Conservation (phyloP, 1,139 yeast genomes). For the Debaryomyces sp. region DNA sequence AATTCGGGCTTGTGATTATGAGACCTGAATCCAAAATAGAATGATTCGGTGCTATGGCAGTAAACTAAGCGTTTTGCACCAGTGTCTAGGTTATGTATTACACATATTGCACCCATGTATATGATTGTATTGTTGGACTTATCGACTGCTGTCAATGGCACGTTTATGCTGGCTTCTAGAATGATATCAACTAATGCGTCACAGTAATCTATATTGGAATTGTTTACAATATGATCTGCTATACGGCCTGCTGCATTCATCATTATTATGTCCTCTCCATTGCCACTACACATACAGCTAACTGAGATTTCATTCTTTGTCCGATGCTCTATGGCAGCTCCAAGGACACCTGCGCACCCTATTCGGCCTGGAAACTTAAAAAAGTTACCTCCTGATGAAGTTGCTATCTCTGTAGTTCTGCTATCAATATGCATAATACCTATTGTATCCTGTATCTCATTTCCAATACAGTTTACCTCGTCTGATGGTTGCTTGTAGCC, state of each 20-base stretch:
- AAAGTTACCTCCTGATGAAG: constrained; percentile 58
- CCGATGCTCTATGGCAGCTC: constrained; percentile 42
- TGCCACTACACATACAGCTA: constrained; percentile 54
- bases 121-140: constrained; percentile 14
- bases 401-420: constrained; percentile 27
- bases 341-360: constrained; percentile 56
- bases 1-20: constrained; percentile 18
- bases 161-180: constrained; percentile 1
- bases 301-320: constrained; percentile 20
- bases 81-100: constrained; percentile 18
- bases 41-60: constrained; percentile 48
- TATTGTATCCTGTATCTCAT: constrained; percentile 34
- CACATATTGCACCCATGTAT: constrained; percentile 38
- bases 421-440: constrained; percentile 26
- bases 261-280: constrained; percentile 55
- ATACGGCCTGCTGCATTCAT: constrained; percentile 41
- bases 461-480: constrained; percentile 6
- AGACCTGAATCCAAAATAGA: constrained; percentile 40
- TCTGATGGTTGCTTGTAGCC: constrained; percentile 1
- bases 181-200: not conserved
- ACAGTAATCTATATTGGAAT: not conserved
- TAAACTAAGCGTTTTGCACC: constrained; percentile 27
- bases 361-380: constrained; percentile 52
- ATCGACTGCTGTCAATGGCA: constrained; percentile 6
- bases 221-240: constrained; percentile 15